phyloP scores from a whole-genome alignment of 2,329 filamentous ascomycete species.

The Fusarium brachygibbosum region DNA sequence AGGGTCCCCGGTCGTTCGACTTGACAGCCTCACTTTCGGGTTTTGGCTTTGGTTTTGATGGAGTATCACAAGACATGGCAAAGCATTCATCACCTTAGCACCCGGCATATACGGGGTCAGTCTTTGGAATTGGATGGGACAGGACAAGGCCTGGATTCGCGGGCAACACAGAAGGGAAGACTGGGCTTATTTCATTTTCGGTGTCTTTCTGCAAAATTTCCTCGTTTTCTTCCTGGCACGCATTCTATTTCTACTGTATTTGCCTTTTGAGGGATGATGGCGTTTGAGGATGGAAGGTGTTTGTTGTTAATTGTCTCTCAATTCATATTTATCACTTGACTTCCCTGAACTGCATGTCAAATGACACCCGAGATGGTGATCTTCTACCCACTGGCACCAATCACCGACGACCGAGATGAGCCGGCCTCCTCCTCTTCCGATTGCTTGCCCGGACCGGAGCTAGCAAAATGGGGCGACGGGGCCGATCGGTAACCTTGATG shows the following conservation, averaged over 20 bases:
- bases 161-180: slow-evolving; percentile 21
- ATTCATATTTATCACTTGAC: slow-evolving; percentile 36
- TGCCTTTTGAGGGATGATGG: slow-evolving; percentile 30
- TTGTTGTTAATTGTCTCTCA: slow-evolving; percentile 36
- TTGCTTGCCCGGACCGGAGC: slow-evolving; percentile 31
- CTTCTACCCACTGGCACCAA: slow-evolving; percentile 19
- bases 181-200: slow-evolving; percentile 20
- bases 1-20: slow-evolving; percentile 42
- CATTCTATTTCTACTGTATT: slow-evolving; percentile 20
- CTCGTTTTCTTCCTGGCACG: slow-evolving; percentile 19
- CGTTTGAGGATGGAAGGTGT: slow-evolving; percentile 42
- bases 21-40: slow-evolving; percentile 48
- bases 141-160: slow-evolving; percentile 32
- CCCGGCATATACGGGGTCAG: slow-evolving; percentile 31
- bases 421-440: slow-evolving; percentile 25
- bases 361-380: slow-evolving; percentile 25
- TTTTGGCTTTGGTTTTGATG: slow-evolving; percentile 43
- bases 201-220: slow-evolving; percentile 24
- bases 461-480: slow-evolving; percentile 21
- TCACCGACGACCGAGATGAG: slow-evolving; percentile 34
- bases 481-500: slow-evolving; percentile 28
- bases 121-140: slow-evolving; percentile 37
- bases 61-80: slow-evolving; percentile 47
- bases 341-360: slow-evolving; percentile 20
- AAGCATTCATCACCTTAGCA: slow-evolving; percentile 44